phyloP scores from a whole-genome alignment of 345 rosid species.

The Brassica incana region DNA sequence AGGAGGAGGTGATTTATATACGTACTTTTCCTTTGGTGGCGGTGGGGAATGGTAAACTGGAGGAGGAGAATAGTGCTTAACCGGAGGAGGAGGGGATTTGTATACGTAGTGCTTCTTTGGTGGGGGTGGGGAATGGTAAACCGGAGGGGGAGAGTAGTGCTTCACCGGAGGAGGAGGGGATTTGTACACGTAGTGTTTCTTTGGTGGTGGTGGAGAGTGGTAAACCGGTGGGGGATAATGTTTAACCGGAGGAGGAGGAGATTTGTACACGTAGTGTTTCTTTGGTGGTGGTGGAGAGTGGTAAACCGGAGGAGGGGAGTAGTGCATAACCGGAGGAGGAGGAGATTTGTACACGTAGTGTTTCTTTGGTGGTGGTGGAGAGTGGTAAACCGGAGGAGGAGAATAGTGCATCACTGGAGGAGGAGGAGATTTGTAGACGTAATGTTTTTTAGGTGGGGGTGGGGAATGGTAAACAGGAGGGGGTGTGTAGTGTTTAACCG shows the following conservation, averaged over 20 bases:
- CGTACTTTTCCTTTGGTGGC: too few species aligned
- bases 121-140: conserved; percentile 33
- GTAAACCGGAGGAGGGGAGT: conserved; percentile 31
- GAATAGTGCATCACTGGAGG: conserved; percentile 26
- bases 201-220: conserved; percentile 39
- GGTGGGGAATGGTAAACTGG: conserved; percentile 30
- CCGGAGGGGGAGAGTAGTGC: conserved; percentile 29
- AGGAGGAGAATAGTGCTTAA: conserved; percentile 14
- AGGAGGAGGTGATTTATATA: too few species aligned
- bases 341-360: conserved; percentile 33
- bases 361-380: conserved; percentile 26
- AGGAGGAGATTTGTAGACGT: conserved; percentile 30
- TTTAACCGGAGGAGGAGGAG: conserved; percentile 31
- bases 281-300: conserved; percentile 39
- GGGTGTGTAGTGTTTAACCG: conserved; percentile 24
- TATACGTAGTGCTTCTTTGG: conserved; percentile 17
- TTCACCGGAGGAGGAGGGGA: conserved; percentile 33
- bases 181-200: conserved; percentile 16
- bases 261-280: conserved; percentile 28
- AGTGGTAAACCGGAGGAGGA: conserved; percentile 29
- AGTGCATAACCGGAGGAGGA: conserved; percentile 28
- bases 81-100: conserved; percentile 17
- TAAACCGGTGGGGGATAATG: conserved; percentile 29
- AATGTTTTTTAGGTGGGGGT: conserved; percentile 27
- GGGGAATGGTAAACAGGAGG: conserved; percentile 26